These are phyloP conservation scores for Macrocystidia cucumis DNA, from an alignment of 1,284 basidiomycete genomes.

Conservation along the genomic window DNA sequence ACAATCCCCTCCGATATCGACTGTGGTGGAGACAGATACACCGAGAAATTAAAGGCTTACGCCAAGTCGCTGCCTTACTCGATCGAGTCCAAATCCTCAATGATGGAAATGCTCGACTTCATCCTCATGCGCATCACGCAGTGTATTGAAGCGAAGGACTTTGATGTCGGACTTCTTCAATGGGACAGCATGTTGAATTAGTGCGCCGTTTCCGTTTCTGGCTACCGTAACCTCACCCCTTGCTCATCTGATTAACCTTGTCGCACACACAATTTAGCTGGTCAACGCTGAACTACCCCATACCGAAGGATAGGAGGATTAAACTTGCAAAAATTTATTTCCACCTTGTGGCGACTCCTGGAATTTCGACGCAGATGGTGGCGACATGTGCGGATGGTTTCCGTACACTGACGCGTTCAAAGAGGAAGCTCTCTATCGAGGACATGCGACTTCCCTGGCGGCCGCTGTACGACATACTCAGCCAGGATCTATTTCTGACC, in stretches of 20 bases:
- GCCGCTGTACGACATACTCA: constrained; percentile 76
- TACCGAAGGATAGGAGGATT: constrained; percentile 75
- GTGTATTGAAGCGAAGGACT: constrained; percentile 76
- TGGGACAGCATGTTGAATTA: constrained; percentile 76
- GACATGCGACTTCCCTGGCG: constrained; percentile 89
- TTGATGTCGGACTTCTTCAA: constrained; percentile 66
- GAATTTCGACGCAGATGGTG: constrained; percentile 52
- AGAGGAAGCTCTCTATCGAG: constrained; percentile 69
- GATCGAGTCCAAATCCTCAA: constrained; percentile 73
- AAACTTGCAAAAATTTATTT: constrained; percentile 80
- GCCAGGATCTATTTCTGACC: constrained; percentile 78
- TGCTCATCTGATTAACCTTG: constrained; percentile 3
- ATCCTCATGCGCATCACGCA: constrained; percentile 67
- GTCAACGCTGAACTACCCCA: constrained; percentile 78
- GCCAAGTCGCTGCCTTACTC: constrained; percentile 71
- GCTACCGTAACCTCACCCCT: too few species aligned
- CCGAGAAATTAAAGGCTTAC: constrained; percentile 53
- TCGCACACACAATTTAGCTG: too few species aligned
- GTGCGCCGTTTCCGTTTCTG: constrained; percentile 32
- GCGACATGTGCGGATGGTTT: constrained; percentile 53
- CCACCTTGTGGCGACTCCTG: constrained; percentile 52
- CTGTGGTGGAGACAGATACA: constrained; percentile 33
- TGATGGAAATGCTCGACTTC: constrained; percentile 76
- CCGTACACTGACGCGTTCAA: constrained; percentile 51
- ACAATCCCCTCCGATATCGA: too few species aligned